Conservation (phyloP, 2,329 filamentous ascomycete genomes). For the Phyllosticta citribraziliensis region DNA sequence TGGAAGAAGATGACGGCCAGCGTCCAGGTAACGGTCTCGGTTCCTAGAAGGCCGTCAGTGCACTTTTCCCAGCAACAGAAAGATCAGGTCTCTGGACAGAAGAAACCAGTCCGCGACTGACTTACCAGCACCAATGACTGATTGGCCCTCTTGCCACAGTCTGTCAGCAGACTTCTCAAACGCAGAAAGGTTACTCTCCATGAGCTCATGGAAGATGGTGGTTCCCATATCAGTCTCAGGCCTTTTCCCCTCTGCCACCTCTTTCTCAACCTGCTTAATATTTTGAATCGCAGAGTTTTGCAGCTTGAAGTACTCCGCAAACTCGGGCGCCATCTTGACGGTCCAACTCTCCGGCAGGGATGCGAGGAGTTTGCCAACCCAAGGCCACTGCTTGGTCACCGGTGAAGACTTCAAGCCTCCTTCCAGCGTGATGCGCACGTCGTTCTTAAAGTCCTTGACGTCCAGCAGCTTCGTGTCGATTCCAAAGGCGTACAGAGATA, state of each 20-base stretch:
- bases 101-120: background rate
- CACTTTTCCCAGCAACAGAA: constrained; percentile 1
- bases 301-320: constrained; percentile 11
- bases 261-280: constrained; percentile 6
- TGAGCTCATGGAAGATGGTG: constrained; percentile 13
- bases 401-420: constrained; percentile 10
- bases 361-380: constrained; percentile 10
- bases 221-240: background rate
- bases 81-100: background rate
- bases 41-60: constrained; percentile 22
- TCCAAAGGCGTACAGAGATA: constrained; percentile 17
- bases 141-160: constrained; percentile 11
- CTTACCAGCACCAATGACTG: constrained; percentile 12
- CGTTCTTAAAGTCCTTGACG: constrained; percentile 6
- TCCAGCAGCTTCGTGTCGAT: constrained; percentile 14
- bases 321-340: constrained; percentile 3
- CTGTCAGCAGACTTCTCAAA: constrained; percentile 10
- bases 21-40: constrained; percentile 28
- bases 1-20: constrained; percentile 27
- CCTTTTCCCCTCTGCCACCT: background rate
- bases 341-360: constrained; percentile 1
- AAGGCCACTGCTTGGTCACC: constrained; percentile 16
- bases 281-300: constrained; percentile 8
- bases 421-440: constrained; percentile 16
- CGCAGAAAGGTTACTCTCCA: constrained; percentile 10